These are phyloP conservation scores for Nothomitra cinnamomea DNA, from an alignment of 2,329 filamentous ascomycete genomes.

Conservation along the genomic window DNA sequence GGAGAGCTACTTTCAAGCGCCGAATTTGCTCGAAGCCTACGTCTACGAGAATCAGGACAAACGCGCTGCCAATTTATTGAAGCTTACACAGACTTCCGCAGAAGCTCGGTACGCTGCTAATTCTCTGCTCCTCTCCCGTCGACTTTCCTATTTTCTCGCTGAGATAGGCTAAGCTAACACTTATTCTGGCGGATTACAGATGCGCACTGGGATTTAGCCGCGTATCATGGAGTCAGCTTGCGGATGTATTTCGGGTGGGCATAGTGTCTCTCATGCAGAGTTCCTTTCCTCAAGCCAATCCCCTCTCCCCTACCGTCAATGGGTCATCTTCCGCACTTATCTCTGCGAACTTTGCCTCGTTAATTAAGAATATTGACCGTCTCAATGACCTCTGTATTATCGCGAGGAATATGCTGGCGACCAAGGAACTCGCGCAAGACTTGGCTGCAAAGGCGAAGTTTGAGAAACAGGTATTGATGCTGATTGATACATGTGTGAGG, in stretches of 20 bases:
- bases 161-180: background rate
- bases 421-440: constrained; percentile 43
- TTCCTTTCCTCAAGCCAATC: background rate
- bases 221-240: background rate
- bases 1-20: constrained; percentile 1
- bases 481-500: constrained; percentile 46
- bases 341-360: constrained; percentile 37
- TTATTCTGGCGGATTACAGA: background rate
- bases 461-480: constrained; percentile 41
- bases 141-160: background rate
- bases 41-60: background rate
- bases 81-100: background rate
- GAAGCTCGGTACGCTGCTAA: background rate
- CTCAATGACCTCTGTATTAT: constrained; percentile 45
- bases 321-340: constrained; percentile 34
- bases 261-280: background rate
- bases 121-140: background rate
- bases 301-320: background rate
- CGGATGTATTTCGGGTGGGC: background rate
- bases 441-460: constrained; percentile 42
- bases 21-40: background rate
- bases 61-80: background rate
- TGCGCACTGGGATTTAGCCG: background rate
- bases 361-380: constrained; percentile 45
- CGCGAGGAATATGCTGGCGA: constrained; percentile 42